Percentiles rank a stretch among this genome's conserved stretches.
These are phyloP conservation scores for Pichia sp. DNA, from an alignment of 1,139 yeast species.

Conservation along the genomic window DNA sequence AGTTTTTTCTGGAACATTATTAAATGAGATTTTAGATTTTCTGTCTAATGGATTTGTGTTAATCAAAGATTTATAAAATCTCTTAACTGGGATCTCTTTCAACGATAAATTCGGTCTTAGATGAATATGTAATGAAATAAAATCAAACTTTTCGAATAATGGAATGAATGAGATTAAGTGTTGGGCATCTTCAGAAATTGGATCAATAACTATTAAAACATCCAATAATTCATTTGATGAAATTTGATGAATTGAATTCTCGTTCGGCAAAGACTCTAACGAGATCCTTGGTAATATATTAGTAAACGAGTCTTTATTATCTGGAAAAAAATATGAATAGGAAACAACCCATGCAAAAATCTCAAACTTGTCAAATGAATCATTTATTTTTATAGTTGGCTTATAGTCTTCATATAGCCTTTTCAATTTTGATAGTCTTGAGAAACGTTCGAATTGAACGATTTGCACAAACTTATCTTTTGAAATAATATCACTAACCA, in stretches of 20 bases:
- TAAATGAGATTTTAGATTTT: constrained; percentile 28
- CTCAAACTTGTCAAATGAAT: constrained; percentile 44
- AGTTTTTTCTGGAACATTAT: constrained; percentile 41
- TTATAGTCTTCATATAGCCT: constrained; percentile 6
- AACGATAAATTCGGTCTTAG: constrained; percentile 48
- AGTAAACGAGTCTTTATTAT: constrained; percentile 26
- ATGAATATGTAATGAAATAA: constrained; percentile 46
- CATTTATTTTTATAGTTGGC: constrained; percentile 17
- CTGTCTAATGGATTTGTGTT: constrained; percentile 31
- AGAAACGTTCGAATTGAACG: constrained; percentile 22
- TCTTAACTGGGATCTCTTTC: constrained; percentile 42
- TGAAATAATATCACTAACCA: constrained; percentile 6
- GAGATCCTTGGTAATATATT: constrained; percentile 33
- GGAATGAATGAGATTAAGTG: constrained; percentile 44
- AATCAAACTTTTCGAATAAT: constrained; percentile 32
- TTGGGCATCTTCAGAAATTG: constrained; percentile 64
- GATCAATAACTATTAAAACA: constrained; percentile 60
- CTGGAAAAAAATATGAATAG: constrained; percentile 40
- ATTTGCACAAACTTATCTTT: constrained; percentile 19
- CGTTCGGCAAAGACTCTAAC: constrained; percentile 4
- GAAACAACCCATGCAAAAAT: constrained; percentile 38
- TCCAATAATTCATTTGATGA: constrained; percentile 32
- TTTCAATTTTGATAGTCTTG: constrained; percentile 23
- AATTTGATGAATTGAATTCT: constrained; percentile 2
- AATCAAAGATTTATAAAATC: constrained; percentile 52